phyloP scores from a whole-genome alignment of 2,329 filamentous ascomycete genomes.

The Fusarium verticillioides region DNA sequence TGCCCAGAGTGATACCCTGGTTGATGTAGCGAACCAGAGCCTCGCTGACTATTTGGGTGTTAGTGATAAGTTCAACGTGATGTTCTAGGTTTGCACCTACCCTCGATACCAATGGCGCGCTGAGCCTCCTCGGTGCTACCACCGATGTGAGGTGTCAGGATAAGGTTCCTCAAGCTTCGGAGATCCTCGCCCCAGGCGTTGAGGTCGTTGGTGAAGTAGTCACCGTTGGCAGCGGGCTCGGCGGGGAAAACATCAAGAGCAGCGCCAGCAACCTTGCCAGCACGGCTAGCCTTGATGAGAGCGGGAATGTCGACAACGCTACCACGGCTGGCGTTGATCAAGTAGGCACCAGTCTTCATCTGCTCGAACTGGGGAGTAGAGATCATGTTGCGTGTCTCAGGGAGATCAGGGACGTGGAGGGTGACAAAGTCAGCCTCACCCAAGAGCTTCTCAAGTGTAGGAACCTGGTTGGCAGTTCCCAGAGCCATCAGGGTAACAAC shows the following conservation, averaged over 20 bases:
- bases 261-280: constrained; percentile 88
- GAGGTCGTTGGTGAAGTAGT: constrained; percentile 88
- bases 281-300: constrained; percentile 85
- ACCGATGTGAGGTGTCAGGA: constrained; percentile 96
- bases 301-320: constrained; percentile 95
- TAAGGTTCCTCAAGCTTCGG: constrained; percentile 86
- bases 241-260: constrained; percentile 97
- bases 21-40: constrained; percentile 95
- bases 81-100: constrained; percentile 49
- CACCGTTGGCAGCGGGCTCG: constrained; percentile 92
- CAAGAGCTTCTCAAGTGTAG: constrained; percentile 80
- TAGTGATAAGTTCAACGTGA: background rate
- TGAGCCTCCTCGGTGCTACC: constrained; percentile 98
- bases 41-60: constrained; percentile 71
- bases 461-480: constrained; percentile 86
- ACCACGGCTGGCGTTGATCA: constrained; percentile 96
- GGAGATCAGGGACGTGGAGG: constrained; percentile 91
- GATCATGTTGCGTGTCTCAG: constrained; percentile 95
- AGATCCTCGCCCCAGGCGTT: constrained; percentile 90
- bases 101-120: constrained; percentile 92
- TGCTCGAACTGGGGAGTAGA: constrained; percentile 79
- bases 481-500: constrained; percentile 93
- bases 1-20: constrained; percentile 88
- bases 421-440: constrained; percentile 89
- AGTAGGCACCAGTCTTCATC: constrained; percentile 93